Evolutionary conservation across 176 grass and related monocot genomes (phyloP), one percentile per base, ranked within the genome.

Genomic region (Avena eriantha): DNA sequence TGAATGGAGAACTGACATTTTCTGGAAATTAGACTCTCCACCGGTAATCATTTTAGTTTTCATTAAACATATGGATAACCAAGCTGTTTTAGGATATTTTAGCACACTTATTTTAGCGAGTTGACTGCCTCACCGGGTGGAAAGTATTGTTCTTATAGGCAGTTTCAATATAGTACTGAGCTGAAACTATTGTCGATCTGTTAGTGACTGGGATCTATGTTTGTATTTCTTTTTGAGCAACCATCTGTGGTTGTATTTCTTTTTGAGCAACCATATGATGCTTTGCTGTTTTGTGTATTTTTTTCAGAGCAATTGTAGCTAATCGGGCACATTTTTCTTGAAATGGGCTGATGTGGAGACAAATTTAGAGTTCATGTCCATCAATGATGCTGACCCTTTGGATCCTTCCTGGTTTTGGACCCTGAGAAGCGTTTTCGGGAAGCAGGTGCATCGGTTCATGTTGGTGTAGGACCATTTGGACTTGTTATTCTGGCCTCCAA

Each of bases 161-260:
- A 64, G 15, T 18, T 80, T 64, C 17, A 43, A 29, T 83, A 50
- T 22, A n/a, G 36, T 74, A 83, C 36, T 61, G 54, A 73, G 3
- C 67, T 47, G 36, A 83, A 72, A 10, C 24, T 60, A 16, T 43
- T 10, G 3, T 16, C n/a, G n/a, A n/a, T n/a, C n/a, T n/a, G n/a
- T n/a, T n/a, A n/a, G n/a, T n/a, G n/a, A n/a, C n/a, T n/a, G n/a
- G 0, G 34, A 73, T 58, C 22, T 58, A 41, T 46, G 77, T 29
- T 69, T 54, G 47, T 72, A 23, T 22, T 70, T n/a, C 39, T n/a
- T n/a, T 71, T 45, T 2, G 36, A 72, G 36, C 36, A 41, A 45
- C 69, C 69, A 72, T 46, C 21, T 73, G 10, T 48, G 41, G 70
- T 29, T 83, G 70, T 58, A 83, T 83, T 83, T 47, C 24, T 49